phyloP scores from a whole-genome alignment of 495 filamentous ascomycete species.

The Hypoxylon fragiforme region DNA sequence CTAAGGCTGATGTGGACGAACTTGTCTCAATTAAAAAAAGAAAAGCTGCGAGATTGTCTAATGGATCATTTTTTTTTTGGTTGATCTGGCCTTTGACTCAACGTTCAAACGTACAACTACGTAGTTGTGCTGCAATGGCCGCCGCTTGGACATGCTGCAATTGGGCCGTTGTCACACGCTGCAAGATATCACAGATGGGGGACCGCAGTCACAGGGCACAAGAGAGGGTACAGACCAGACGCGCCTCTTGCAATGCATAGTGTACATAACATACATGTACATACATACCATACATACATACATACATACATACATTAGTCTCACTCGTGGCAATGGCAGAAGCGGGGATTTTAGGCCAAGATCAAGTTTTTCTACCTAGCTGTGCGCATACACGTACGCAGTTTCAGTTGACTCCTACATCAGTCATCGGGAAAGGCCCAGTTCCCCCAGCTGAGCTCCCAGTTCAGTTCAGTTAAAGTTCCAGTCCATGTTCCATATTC shows the following conservation, averaged over 20 bases:
- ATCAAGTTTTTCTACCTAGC: slow-evolving; percentile 33
- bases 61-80: slow-evolving; percentile 4
- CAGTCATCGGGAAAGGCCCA: slow-evolving; percentile 14
- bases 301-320: slow-evolving; percentile 37
- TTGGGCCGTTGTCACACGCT: slow-evolving; percentile 26
- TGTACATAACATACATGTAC: too few species aligned
- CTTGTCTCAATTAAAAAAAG: background rate
- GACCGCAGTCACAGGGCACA: slow-evolving; percentile 27
- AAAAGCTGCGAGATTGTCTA: slow-evolving; percentile 27
- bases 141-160: slow-evolving; percentile 36
- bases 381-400: too few species aligned
- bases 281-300: too few species aligned
- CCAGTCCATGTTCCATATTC: slow-evolving; percentile 4
- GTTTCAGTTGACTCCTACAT: slow-evolving; percentile 22
- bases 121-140: slow-evolving; percentile 19
- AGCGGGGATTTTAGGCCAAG: slow-evolving; percentile 25
- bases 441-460: too few species aligned
- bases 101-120: slow-evolving; percentile 26
- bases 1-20: slow-evolving; percentile 33
- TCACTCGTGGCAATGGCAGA: slow-evolving; percentile 33
- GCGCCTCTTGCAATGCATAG: slow-evolving; percentile 24
- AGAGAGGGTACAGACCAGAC: slow-evolving; percentile 20
- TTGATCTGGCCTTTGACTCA: slow-evolving; percentile 20
- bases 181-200: slow-evolving; percentile 23
- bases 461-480: slow-evolving; percentile 11